These are phyloP conservation scores for Takashimella koratensis DNA, from an alignment of 1,284 basidiomycete genomes.

Conservation along the genomic window DNA sequence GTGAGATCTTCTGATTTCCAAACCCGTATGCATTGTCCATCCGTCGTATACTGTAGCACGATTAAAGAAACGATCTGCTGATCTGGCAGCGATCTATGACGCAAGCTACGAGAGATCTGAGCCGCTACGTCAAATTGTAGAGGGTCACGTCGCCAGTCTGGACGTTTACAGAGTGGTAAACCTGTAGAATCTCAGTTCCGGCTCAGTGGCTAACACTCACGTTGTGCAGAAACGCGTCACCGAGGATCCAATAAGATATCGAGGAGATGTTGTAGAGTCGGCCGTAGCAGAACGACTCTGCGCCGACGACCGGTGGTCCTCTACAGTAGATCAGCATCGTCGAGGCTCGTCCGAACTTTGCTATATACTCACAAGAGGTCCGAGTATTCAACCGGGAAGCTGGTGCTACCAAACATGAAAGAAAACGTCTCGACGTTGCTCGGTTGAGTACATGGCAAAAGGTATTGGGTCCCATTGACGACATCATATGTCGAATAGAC, in stretches of 20 bases:
- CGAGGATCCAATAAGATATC: neutral
- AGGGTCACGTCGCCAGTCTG: neutral
- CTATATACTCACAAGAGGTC: neutral
- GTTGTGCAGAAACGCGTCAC: neutral
- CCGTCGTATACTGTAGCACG: no score
- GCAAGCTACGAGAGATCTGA: no score
- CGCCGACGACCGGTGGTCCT: neutral
- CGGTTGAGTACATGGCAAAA: neutral
- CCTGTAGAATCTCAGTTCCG: neutral
- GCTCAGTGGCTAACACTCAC: neutral
- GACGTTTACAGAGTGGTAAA: neutral
- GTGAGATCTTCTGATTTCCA: no score
- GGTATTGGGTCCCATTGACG: neutral
- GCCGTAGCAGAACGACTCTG: neutral
- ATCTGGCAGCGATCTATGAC: no score
- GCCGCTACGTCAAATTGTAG: neutral
- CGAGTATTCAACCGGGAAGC: neutral
- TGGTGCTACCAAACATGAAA: neutral
- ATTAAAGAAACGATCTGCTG: no score
- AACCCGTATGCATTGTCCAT: no score
- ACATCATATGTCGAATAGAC: neutral
- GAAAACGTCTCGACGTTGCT: neutral
- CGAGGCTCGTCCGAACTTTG: neutral
- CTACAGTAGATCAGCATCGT: neutral
- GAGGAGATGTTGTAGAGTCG: neutral